These are phyloP conservation scores for Candida golubevii DNA, from an alignment of 805 yeast species.

Conservation along the genomic window DNA sequence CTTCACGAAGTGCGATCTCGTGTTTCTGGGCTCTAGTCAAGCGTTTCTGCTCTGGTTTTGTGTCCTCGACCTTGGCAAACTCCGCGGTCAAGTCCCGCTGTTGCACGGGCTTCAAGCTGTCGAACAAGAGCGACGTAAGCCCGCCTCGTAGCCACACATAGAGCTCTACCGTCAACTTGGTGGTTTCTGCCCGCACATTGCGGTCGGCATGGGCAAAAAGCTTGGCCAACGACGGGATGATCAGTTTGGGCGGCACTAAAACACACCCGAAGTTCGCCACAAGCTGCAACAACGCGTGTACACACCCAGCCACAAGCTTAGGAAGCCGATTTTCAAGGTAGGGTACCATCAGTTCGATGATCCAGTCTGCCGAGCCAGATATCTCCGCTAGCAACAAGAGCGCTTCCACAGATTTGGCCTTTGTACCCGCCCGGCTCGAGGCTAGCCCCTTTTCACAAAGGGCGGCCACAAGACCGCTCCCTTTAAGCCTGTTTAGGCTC, in stretches of 20 bases:
- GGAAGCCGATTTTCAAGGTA: slow-evolving; percentile 63
- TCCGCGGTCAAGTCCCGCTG: slow-evolving; percentile 74
- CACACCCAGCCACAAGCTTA: slow-evolving; percentile 68
- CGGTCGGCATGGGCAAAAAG: slow-evolving; percentile 82
- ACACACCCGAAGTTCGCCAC: slow-evolving; percentile 60
- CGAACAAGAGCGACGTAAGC: slow-evolving; percentile 55
- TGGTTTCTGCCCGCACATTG: slow-evolving; percentile 77
- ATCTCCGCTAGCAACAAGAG: slow-evolving; percentile 61
- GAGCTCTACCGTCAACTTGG: slow-evolving; percentile 61
- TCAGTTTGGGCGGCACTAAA: slow-evolving; percentile 52
- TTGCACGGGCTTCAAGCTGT: slow-evolving; percentile 84
- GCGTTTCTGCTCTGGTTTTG: slow-evolving; percentile 49
- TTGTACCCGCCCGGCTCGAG: slow-evolving; percentile 73
- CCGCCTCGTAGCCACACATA: slow-evolving; percentile 70
- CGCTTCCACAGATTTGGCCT: slow-evolving; percentile 58
- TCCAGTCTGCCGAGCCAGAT: slow-evolving; percentile 54
- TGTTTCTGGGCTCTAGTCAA: slow-evolving; percentile 51
- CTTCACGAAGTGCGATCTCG: slow-evolving; percentile 26
- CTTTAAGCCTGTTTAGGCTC: slow-evolving; percentile 39
- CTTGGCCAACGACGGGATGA: slow-evolving; percentile 56
- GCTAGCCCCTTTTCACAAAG: slow-evolving; percentile 80
- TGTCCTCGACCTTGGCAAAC: slow-evolving; percentile 49
- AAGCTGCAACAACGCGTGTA: slow-evolving; percentile 52
- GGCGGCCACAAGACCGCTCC: slow-evolving; percentile 36
- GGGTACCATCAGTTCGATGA: slow-evolving; percentile 65